phyloP scores from a whole-genome alignment of 208 protist species.

The Wallacemonas sp. region DNA sequence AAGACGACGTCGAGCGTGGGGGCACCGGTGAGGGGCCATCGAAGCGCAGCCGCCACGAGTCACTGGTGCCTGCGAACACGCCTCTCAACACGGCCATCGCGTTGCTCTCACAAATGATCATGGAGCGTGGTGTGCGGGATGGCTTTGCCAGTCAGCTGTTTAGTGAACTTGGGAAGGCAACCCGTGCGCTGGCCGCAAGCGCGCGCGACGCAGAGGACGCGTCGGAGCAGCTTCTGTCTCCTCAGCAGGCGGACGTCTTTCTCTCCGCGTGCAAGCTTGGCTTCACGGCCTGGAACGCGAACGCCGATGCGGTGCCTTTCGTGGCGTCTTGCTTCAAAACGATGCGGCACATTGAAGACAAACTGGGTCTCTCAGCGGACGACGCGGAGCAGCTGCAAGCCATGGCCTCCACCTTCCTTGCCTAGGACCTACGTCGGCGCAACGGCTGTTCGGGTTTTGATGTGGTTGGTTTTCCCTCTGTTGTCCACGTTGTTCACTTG shows the following conservation, averaged over 20 bases:
- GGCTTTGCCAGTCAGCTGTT: slow-evolving; percentile 47
- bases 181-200: slow-evolving; percentile 34
- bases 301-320: slow-evolving; percentile 47
- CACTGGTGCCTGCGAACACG: slow-evolving; percentile 49
- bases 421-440: slow-evolving; percentile 1
- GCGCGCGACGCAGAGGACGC: slow-evolving; percentile 15
- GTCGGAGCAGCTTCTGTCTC: slow-evolving; percentile 31
- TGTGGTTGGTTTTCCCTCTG: background rate
- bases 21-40: slow-evolving; percentile 8
- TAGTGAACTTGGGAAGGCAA: slow-evolving; percentile 46
- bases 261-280: slow-evolving; percentile 73
- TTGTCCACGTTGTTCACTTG: background rate
- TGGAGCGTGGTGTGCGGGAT: slow-evolving; percentile 84
- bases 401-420: slow-evolving; percentile 63
- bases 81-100: slow-evolving; percentile 49
- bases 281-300: slow-evolving; percentile 78
- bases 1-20: slow-evolving; percentile 18
- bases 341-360: slow-evolving; percentile 45
- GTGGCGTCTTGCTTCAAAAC: slow-evolving; percentile 67
- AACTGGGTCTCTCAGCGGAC: slow-evolving; percentile 49
- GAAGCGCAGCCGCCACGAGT: slow-evolving; percentile 48
- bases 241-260: slow-evolving; percentile 60
- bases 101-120: slow-evolving; percentile 67
- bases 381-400: slow-evolving; percentile 57
- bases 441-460: background rate